These are phyloP conservation scores for Exsudoporus frostii DNA, from an alignment of 768 basidiomycete genomes.

Conservation along the genomic window DNA sequence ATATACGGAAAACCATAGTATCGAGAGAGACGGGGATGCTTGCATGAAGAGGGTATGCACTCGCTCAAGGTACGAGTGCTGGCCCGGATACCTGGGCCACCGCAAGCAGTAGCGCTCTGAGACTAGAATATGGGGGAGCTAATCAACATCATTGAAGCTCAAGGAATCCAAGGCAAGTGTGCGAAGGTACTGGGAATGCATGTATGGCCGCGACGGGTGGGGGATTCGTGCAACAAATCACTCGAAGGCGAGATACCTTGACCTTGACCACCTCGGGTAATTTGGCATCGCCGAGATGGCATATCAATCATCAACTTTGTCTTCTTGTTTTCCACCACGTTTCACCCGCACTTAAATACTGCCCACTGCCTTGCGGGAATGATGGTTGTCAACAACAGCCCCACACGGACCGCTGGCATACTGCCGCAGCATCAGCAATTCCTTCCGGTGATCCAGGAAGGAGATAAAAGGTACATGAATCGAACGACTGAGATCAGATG, in stretches of 20 bases:
- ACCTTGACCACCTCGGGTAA: no score
- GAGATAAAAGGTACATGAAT: neutral
- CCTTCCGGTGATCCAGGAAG: neutral
- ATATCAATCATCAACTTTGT: no score
- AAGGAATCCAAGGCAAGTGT: neutral
- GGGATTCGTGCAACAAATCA: neutral
- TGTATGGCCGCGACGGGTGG: neutral
- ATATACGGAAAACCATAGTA: neutral
- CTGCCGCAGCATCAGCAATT: neutral
- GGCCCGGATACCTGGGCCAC: neutral
- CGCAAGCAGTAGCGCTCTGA: neutral
- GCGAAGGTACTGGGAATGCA: neutral
- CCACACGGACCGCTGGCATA: neutral
- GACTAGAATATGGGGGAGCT: neutral
- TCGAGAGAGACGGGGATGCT: neutral
- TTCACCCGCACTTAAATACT: no score
- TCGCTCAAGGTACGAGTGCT: neutral
- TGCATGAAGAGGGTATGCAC: neutral
- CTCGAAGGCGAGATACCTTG: slow-evolving; percentile 7
- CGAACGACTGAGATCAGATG: neutral
- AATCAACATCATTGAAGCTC: neutral
- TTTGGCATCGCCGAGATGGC: no score
- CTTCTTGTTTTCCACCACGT: no score
- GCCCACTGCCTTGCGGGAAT: no score
- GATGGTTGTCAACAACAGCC: neutral